These are phyloP conservation scores for Haberlea rhodopensis DNA, from an alignment of 257 asterid genomes.

Conservation along the genomic window DNA sequence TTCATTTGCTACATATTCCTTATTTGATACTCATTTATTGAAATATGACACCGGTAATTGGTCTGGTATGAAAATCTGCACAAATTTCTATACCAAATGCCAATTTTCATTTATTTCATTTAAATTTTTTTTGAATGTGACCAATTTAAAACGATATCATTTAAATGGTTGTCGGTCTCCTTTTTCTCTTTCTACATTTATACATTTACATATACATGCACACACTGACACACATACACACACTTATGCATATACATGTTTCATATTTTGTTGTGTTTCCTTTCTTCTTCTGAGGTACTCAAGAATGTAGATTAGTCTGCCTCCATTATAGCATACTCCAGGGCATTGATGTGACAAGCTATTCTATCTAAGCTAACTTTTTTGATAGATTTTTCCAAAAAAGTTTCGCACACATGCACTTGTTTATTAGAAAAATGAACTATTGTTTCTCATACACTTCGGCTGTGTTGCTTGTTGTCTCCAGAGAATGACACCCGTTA, in stretches of 20 bases:
- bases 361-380: neutral
- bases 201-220: neutral
- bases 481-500: slow-evolving; percentile 44
- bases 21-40: neutral
- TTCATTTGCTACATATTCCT: neutral
- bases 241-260: neutral
- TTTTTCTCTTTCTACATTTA: neutral
- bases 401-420: neutral
- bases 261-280: neutral
- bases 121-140: too few relatives aligned
- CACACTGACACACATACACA: neutral
- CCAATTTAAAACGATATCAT: neutral
- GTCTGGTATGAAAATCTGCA: neutral
- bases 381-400: too few relatives aligned
- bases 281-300: neutral
- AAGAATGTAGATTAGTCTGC: neutral
- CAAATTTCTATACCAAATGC: neutral
- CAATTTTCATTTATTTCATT: neutral
- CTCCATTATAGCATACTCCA: neutral
- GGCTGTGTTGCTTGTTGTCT: slow-evolving; percentile 17
- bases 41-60: neutral
- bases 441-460: neutral
- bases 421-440: neutral
- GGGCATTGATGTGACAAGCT: neutral
- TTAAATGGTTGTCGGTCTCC: neutral